A percentile compares a stretch with the other conserved stretches of the same genome.
These are phyloP conservation scores for Neurospora africana DNA, from an alignment of 495 filamentous ascomycete species.

Conservation along the genomic window DNA sequence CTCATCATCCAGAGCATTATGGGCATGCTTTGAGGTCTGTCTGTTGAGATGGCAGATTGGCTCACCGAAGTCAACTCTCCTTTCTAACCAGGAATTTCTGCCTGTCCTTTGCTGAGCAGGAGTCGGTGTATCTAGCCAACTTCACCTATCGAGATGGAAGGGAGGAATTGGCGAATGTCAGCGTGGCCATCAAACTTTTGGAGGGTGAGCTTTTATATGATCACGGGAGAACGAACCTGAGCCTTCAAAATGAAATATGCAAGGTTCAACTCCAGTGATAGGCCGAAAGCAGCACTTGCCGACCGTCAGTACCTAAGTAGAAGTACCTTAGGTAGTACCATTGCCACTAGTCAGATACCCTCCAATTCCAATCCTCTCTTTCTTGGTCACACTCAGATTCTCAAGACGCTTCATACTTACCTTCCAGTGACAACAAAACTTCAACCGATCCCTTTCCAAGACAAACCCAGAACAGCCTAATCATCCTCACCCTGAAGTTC, in stretches of 20 bases:
- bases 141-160: not conserved
- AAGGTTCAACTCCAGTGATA: not conserved
- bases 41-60: not conserved
- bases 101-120: not conserved
- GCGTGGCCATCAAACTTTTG: not conserved
- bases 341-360: not conserved
- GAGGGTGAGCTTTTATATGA: not conserved
- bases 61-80: not conserved
- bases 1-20: not conserved
- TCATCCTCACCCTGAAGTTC: not conserved
- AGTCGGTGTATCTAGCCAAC: not conserved
- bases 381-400: not conserved
- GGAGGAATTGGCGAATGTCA: not conserved
- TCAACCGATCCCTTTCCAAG: not conserved
- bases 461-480: too few relatives aligned
- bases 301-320: not conserved
- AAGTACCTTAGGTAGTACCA: too few relatives aligned
- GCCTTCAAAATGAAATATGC: not conserved
- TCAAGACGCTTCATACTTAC: not conserved
- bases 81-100: not conserved
- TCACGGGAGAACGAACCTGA: not conserved
- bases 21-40: not conserved
- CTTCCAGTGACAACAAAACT: not conserved
- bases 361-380: not conserved
- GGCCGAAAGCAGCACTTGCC: not conserved